Percentiles rank a stretch among this genome's conserved stretches.
These are phyloP conservation scores for Ilyonectria destructans DNA, from an alignment of 2,329 filamentous ascomycete genomes.

Conservation along the genomic window DNA sequence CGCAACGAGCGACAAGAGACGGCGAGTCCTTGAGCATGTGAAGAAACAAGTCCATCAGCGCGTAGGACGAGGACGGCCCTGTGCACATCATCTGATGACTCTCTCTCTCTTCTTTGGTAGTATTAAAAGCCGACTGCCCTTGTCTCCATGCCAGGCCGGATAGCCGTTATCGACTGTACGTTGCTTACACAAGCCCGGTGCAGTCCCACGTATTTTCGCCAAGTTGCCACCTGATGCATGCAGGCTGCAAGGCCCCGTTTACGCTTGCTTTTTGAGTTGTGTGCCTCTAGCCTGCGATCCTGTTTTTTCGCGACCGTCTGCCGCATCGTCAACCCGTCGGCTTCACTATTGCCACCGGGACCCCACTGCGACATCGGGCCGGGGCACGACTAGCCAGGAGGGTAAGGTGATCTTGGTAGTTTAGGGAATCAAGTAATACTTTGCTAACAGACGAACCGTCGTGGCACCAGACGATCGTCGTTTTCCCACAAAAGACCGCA, in stretches of 20 bases:
- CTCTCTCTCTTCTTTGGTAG: constrained; percentile 18
- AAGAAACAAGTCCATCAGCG: constrained; percentile 7
- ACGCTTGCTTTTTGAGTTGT: constrained; percentile 33
- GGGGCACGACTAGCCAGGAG: constrained; percentile 16
- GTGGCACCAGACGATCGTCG: constrained; percentile 9
- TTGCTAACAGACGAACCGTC: constrained; percentile 9
- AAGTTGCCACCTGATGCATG: constrained; percentile 28
- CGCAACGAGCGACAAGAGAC: constrained; percentile 2
- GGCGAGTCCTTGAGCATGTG: constrained; percentile 14
- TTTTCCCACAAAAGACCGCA: constrained; percentile 6
- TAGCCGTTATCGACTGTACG: constrained; percentile 23
- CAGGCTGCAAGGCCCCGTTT: constrained; percentile 34
- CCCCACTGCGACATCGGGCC: constrained; percentile 33
- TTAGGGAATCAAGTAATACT: constrained; percentile 11
- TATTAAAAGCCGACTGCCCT: background rate
- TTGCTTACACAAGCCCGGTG: constrained; percentile 6
- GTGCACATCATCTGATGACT: constrained; percentile 40
- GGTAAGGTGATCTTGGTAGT: constrained; percentile 27
- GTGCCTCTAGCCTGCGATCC: constrained; percentile 15
- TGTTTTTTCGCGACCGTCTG: constrained; percentile 3
- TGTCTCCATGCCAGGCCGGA: background rate
- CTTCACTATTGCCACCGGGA: constrained; percentile 15
- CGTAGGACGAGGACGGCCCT: constrained; percentile 6
- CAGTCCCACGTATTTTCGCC: background rate
- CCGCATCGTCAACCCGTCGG: constrained; percentile 10